phyloP scores from a whole-genome alignment of 306 rosid genomes.

The Medicago arabica region DNA sequence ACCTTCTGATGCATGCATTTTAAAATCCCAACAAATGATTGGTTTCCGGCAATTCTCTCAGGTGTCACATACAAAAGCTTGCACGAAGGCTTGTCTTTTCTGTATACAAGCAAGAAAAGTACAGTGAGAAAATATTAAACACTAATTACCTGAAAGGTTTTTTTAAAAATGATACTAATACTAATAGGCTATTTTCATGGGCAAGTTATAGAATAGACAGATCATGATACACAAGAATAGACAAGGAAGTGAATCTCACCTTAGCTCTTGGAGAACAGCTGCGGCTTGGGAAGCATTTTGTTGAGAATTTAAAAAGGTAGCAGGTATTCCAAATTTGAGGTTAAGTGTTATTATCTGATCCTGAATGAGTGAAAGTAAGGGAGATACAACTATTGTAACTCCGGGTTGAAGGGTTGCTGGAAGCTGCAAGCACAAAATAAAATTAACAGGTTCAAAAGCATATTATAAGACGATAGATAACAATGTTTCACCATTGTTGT shows the following conservation, averaged over 20 bases:
- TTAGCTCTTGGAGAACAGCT: constrained; percentile 91
- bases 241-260: constrained; percentile 61
- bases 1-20: constrained; percentile 83
- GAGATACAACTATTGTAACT: constrained; percentile 85
- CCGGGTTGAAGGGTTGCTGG: constrained; percentile 94
- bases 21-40: constrained; percentile 69
- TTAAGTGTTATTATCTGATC: constrained; percentile 91
- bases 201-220: constrained; percentile 20
- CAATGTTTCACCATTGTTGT: not conserved
- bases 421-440: constrained; percentile 65
- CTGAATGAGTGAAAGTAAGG: constrained; percentile 96
- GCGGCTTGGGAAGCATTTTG: constrained; percentile 82
- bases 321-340: constrained; percentile 85
- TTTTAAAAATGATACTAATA: constrained; percentile 22
- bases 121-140: constrained; percentile 22
- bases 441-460: constrained; percentile 37
- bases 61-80: constrained; percentile 98
- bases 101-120: constrained; percentile 50
- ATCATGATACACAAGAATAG: constrained; percentile 31
- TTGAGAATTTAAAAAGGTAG: constrained; percentile 94
- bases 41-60: constrained; percentile 87
- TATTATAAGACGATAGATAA: constrained; percentile 24
- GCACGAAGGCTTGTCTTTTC: constrained; percentile 95
- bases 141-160: constrained; percentile 10
- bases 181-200: constrained; percentile 11